Evolutionary conservation across 2,329 filamentous ascomycete genomes (phyloP).

Genomic region (Lizonia empirigonia): DNA sequence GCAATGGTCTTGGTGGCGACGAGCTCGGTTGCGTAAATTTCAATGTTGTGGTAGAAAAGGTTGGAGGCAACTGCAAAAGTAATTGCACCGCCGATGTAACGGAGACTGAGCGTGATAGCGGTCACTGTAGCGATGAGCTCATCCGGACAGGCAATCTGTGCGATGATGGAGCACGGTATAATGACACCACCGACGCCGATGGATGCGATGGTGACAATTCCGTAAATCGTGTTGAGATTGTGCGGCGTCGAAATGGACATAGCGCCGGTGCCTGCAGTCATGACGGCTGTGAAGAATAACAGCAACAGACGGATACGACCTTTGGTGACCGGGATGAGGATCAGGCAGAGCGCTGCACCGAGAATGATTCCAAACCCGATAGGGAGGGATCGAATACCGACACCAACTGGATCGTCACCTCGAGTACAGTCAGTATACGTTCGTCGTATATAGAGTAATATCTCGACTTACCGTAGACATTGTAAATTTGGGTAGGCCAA

Average conservation of each 20-base stretch:
- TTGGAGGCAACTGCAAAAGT: constrained; percentile 61
- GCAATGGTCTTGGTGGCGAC: constrained; percentile 54
- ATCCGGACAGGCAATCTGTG: constrained; percentile 71
- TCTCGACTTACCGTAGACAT: constrained; percentile 37
- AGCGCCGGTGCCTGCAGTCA: constrained; percentile 68
- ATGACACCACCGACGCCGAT: constrained; percentile 71
- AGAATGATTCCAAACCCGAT: constrained; percentile 67
- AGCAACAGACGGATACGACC: constrained; percentile 66
- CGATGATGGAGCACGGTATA: constrained; percentile 70
- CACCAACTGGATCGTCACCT: constrained; percentile 63
- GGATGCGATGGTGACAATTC: constrained; percentile 64
- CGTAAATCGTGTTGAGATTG: constrained; percentile 62
- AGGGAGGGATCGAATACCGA: constrained; percentile 69
- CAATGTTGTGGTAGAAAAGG: constrained; percentile 39
- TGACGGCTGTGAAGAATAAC: constrained; percentile 63
- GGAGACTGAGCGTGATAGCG: constrained; percentile 71
- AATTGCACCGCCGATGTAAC: constrained; percentile 69
- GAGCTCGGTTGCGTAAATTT: constrained; percentile 24
- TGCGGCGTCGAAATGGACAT: constrained; percentile 57
- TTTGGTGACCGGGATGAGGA: constrained; percentile 61
- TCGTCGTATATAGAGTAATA: background rate
- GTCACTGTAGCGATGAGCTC: constrained; percentile 73
- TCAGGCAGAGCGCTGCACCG: constrained; percentile 65
- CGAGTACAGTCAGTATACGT: background rate
- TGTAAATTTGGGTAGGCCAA: constrained; percentile 43